Conservation (phyloP, 2,329 filamentous ascomycete species). For the Microthyrium microscopicum region DNA sequence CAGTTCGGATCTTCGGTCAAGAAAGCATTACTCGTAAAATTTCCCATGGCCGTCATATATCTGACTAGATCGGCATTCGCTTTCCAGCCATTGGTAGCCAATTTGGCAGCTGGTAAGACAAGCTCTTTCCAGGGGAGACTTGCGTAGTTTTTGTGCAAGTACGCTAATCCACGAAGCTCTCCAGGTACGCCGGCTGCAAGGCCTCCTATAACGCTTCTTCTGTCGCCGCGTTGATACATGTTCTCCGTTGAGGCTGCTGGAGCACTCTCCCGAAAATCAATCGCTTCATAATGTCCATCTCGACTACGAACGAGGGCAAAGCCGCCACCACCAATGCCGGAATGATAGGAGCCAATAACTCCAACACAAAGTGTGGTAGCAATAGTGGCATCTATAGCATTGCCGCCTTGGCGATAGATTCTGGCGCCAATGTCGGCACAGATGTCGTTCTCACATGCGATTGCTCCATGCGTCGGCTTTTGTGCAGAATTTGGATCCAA, state of each 20-base stretch:
- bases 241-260: conserved; percentile 65
- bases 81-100: conserved; percentile 58
- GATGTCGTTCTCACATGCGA: conserved; percentile 27
- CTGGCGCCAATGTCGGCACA: conserved; percentile 31
- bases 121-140: conserved; percentile 40
- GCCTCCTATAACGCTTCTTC: conserved; percentile 53
- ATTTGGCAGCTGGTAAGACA: conserved; percentile 53
- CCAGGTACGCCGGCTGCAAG: conserved; percentile 50
- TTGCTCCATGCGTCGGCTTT: conserved; percentile 22
- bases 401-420: conserved; percentile 31
- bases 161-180: conserved; percentile 62
- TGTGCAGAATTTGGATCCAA: no score
- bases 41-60: conserved; percentile 59
- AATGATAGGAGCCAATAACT: conserved; percentile 8
- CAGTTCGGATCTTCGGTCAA: conserved; percentile 59
- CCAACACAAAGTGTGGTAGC: conserved; percentile 31
- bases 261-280: conserved; percentile 83
- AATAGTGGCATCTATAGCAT: conserved; percentile 32
- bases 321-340: conserved; percentile 67
- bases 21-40: conserved; percentile 37
- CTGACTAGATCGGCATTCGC: conserved; percentile 57
- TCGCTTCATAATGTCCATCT: conserved; percentile 63
- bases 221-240: conserved; percentile 63
- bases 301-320: conserved; percentile 67
- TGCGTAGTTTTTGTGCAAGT: conserved; percentile 59